phyloP scores from a whole-genome alignment of 495 filamentous ascomycete genomes.

The Talaromyces liani region DNA sequence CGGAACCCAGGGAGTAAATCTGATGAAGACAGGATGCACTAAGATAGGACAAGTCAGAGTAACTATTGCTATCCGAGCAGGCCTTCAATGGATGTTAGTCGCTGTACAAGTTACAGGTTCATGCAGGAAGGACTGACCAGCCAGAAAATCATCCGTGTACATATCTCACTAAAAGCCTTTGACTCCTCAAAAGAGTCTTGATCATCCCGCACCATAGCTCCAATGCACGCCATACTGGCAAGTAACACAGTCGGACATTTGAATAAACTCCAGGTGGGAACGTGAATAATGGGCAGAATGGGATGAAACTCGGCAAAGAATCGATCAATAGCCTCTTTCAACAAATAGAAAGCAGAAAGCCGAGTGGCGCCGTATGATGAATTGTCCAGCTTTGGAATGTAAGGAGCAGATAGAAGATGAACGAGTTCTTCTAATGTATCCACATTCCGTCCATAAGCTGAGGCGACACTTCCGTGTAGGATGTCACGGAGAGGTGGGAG shows the following conservation, averaged over 20 bases:
- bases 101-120: too few species aligned
- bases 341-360: constrained; percentile 9
- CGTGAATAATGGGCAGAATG: constrained; percentile 22
- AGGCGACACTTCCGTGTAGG: constrained; percentile 9
- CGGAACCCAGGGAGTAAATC: constrained; percentile 5
- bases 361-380: constrained; percentile 6
- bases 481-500: constrained; percentile 6
- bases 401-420: constrained; percentile 11
- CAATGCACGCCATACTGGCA: constrained; percentile 20
- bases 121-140: too few species aligned
- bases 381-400: constrained; percentile 12
- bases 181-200: not conserved
- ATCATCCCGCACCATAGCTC: constrained; percentile 12
- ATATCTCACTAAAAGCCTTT: constrained; percentile 6
- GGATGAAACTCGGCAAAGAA: constrained; percentile 18
- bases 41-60: constrained; percentile 4
- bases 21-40: constrained; percentile 6
- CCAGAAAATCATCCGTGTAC: constrained; percentile 2
- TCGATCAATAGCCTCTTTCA: constrained; percentile 16
- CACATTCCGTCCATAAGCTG: not conserved
- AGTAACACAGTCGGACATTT: constrained; percentile 15
- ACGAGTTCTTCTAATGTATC: not conserved
- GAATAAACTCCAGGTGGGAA: constrained; percentile 18
- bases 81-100: not conserved
- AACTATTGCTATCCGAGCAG: constrained; percentile 4